Conservation (phyloP, 305 asterid species). For the Fraxinus floribunda region DNA sequence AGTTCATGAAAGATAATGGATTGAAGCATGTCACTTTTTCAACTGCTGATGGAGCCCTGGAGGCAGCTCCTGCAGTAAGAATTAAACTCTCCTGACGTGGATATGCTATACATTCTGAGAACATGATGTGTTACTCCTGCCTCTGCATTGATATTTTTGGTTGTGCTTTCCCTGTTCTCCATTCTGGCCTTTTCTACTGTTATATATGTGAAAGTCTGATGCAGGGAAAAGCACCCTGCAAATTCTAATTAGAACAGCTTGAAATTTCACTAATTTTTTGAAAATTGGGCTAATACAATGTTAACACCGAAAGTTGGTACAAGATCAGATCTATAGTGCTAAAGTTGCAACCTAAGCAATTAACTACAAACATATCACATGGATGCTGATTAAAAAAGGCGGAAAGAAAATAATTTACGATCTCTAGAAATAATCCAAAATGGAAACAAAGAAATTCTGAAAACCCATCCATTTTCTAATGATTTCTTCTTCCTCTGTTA, state of each 20-base stretch:
- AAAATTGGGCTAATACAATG: not conserved
- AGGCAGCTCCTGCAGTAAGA: constrained; percentile 98
- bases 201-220: not conserved
- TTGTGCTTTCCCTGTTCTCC: not conserved
- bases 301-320: not conserved
- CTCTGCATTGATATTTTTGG: not conserved
- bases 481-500: not conserved
- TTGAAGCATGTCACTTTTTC: constrained; percentile 73
- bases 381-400: not conserved
- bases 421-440: not conserved
- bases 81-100: constrained; percentile 15
- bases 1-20: constrained; percentile 84
- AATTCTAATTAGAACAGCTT: not conserved
- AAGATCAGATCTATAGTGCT: not conserved
- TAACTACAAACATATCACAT: not conserved
- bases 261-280: not conserved
- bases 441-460: not conserved
- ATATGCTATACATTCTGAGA: constrained; percentile 6
- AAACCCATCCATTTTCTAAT: not conserved
- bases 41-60: constrained; percentile 98
- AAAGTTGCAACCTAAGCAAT: not conserved
- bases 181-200: not conserved
- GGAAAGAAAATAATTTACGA: not conserved
- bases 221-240: not conserved
- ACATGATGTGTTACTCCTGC: constrained; percentile 4